phyloP scores from a whole-genome alignment of 2,329 filamentous ascomycete species.

The Chaetomium sp. region DNA sequence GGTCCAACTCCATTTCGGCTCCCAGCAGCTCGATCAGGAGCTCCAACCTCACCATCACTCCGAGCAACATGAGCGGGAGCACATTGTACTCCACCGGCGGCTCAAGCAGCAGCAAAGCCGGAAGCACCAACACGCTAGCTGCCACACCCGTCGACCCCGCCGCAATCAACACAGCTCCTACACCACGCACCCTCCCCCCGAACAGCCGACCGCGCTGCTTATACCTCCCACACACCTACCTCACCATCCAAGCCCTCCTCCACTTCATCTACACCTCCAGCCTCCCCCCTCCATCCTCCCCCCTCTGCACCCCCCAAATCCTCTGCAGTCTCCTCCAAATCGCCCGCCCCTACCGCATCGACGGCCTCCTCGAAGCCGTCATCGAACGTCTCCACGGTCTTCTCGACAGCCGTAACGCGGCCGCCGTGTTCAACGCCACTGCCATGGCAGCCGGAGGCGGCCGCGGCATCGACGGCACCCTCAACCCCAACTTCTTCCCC shows the following conservation, averaged over 20 bases:
- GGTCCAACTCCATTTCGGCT: constrained; percentile 42
- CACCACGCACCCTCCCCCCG: constrained; percentile 51
- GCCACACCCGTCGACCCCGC: constrained; percentile 34
- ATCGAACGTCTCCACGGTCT: constrained; percentile 85
- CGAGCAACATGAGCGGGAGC: constrained; percentile 45
- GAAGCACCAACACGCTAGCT: constrained; percentile 33
- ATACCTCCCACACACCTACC: constrained; percentile 85
- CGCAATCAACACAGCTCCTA: constrained; percentile 50
- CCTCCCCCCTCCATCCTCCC: constrained; percentile 67
- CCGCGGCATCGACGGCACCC: constrained; percentile 64
- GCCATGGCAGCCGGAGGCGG: constrained; percentile 97
- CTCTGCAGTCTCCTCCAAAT: constrained; percentile 92
- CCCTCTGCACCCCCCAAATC: constrained; percentile 87
- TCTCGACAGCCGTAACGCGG: constrained; percentile 87
- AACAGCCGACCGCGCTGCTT: constrained; percentile 72
- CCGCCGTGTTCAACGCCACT: constrained; percentile 94
- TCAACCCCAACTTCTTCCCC: constrained; percentile 58
- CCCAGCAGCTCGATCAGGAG: constrained; percentile 59
- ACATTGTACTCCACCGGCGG: constrained; percentile 28
- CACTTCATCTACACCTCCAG: constrained; percentile 92
- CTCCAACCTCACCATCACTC: constrained; percentile 81
- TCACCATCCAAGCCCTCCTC: constrained; percentile 83
- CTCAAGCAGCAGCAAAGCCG: constrained; percentile 31
- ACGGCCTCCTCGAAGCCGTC: constrained; percentile 85
- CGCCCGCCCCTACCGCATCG: constrained; percentile 84